Percentiles rank a stretch among this genome's conserved stretches.
Conservation (phyloP, 2,329 filamentous ascomycete genomes). For the Trichoderma breve region DNA sequence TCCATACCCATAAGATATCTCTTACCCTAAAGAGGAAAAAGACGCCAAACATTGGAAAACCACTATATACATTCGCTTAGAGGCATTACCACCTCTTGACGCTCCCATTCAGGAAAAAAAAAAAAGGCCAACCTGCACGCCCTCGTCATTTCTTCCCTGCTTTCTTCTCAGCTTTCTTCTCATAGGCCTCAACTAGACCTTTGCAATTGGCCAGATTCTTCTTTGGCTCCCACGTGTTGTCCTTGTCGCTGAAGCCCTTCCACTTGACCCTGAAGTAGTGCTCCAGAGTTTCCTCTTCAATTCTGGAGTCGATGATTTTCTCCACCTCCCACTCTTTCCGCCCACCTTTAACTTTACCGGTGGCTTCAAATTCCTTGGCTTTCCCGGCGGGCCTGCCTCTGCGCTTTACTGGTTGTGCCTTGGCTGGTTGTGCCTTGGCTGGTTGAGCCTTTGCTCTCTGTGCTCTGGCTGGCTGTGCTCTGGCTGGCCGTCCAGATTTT, state of each 20-base stretch:
- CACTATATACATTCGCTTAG: background rate
- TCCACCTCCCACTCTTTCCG: conserved; percentile 46
- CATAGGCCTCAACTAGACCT: conserved; percentile 37
- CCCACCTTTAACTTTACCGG: conserved; percentile 19
- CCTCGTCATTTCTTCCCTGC: background rate
- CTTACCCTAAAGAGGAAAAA: background rate
- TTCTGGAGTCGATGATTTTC: conserved; percentile 41
- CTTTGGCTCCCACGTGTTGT: conserved; percentile 56
- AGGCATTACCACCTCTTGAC: background rate
- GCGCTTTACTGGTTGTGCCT: background rate
- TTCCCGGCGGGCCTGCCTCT: background rate
- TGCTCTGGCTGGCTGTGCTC: background rate
- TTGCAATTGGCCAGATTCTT: conserved; percentile 42
- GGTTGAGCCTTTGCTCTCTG: background rate
- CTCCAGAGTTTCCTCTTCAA: conserved; percentile 39
- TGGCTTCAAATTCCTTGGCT: background rate
- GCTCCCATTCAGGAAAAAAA: background rate
- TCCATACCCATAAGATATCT: background rate
- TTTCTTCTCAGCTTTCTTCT: conserved; percentile 32
- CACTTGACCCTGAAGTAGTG: conserved; percentile 53
- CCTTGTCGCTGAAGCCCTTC: conserved; percentile 43
- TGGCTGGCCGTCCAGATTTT: background rate
- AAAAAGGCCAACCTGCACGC: background rate
- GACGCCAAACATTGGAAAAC: background rate
- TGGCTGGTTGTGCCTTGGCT: background rate